Conservation (phyloP, 352 stramenopile genomes). For the Globisporangium yorkense region DNA sequence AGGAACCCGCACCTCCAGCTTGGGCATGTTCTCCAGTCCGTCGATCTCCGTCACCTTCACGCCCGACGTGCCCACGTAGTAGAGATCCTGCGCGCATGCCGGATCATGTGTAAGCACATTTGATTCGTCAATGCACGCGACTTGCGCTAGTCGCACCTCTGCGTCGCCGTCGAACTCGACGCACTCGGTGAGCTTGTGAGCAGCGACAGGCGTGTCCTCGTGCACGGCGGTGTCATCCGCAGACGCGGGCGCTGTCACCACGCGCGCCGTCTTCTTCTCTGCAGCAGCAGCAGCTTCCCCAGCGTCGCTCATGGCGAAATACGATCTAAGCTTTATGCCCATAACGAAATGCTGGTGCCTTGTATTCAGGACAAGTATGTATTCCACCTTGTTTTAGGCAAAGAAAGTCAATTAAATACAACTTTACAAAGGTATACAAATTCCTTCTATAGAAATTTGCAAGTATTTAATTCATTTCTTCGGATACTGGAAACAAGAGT, state of each 20-base stretch:
- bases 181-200: constrained; percentile 59
- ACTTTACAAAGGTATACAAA: too few relatives aligned
- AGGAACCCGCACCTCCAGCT: constrained; percentile 27
- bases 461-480: too few relatives aligned
- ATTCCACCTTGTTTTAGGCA: too few relatives aligned
- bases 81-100: constrained; percentile 41
- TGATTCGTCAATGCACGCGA: too few relatives aligned
- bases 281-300: background rate
- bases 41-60: constrained; percentile 74
- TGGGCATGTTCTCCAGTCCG: constrained; percentile 39
- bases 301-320: background rate
- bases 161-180: constrained; percentile 48
- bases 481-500: too few relatives aligned
- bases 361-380: too few relatives aligned
- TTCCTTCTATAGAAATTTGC: too few relatives aligned
- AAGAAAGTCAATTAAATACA: too few relatives aligned
- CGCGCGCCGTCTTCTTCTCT: background rate
- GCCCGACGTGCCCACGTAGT: constrained; percentile 75
- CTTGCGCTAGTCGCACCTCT: constrained; percentile 22
- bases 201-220: constrained; percentile 19
- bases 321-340: background rate
- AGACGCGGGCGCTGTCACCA: background rate
- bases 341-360: too few relatives aligned
- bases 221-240: constrained; percentile 16
- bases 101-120: too few relatives aligned